Conservation (phyloP, 352 stramenopile genomes). For the Globisporangium rhizosaccharum region DNA sequence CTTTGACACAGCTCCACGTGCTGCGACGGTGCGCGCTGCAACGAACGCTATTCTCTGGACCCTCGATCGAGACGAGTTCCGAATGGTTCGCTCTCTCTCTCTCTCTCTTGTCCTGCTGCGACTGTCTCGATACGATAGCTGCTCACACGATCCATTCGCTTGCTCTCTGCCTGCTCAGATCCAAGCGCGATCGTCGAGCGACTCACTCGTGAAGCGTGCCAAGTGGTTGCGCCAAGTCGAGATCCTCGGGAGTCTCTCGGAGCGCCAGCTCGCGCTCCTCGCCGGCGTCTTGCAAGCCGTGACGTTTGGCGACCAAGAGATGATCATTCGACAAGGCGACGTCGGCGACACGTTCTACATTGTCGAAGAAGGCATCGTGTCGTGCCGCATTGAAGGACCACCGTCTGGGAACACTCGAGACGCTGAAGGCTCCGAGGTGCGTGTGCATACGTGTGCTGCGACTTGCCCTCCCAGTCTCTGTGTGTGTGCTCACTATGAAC, state of each 20-base stretch:
- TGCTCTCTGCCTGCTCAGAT: slow-evolving; percentile 21
- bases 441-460: neutral
- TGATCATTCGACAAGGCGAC: slow-evolving; percentile 81
- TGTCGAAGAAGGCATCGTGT: slow-evolving; percentile 63
- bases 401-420: neutral
- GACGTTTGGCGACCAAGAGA: slow-evolving; percentile 63
- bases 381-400: slow-evolving; percentile 46
- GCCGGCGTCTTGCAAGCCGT: slow-evolving; percentile 55
- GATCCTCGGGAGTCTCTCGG: slow-evolving; percentile 59
- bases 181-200: slow-evolving; percentile 65
- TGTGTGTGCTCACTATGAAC: neutral
- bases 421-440: slow-evolving; percentile 5
- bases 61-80: slow-evolving; percentile 86
- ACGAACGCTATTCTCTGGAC: slow-evolving; percentile 87
- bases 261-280: slow-evolving; percentile 60
- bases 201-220: slow-evolving; percentile 67
- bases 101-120: slow-evolving; percentile 6
- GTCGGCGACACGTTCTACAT: slow-evolving; percentile 81
- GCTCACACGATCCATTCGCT: neutral
- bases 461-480: neutral
- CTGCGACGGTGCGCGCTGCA: slow-evolving; percentile 88
- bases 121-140: neutral
- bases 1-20: slow-evolving; percentile 62
- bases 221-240: slow-evolving; percentile 71
- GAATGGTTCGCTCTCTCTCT: slow-evolving; percentile 21